These are phyloP conservation scores for Chaetothyriales sp. DNA, from an alignment of 2,329 filamentous ascomycete species.

Conservation along the genomic window DNA sequence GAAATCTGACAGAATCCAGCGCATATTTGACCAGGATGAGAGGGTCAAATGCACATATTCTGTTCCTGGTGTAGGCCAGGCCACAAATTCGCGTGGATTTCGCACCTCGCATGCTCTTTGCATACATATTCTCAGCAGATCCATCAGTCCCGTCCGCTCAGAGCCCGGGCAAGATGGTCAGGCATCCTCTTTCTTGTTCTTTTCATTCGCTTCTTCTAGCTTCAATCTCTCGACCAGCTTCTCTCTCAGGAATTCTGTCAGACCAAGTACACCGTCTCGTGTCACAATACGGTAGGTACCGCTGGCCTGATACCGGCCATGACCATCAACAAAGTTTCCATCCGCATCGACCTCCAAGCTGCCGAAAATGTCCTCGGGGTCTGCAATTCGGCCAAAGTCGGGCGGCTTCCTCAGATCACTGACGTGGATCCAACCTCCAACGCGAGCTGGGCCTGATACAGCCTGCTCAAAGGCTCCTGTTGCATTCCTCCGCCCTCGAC, in stretches of 20 bases:
- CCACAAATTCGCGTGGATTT: background rate
- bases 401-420: constrained; percentile 45
- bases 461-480: constrained; percentile 45
- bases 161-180: background rate
- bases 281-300: constrained; percentile 48
- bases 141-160: background rate
- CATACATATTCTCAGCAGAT: background rate
- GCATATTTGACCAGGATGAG: background rate
- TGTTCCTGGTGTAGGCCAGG: background rate
- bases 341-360: constrained; percentile 46
- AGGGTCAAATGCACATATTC: background rate
- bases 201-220: constrained; percentile 18
- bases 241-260: constrained; percentile 34
- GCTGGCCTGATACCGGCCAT: constrained; percentile 44
- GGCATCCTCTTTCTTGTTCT: constrained; percentile 4
- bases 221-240: constrained; percentile 35
- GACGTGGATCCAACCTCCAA: constrained; percentile 49
- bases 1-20: background rate
- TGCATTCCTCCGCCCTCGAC: constrained; percentile 32
- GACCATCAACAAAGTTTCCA: constrained; percentile 41
- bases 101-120: background rate
- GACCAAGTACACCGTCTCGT: constrained; percentile 41
- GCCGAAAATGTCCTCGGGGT: constrained; percentile 51
- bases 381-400: constrained; percentile 48
- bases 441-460: constrained; percentile 41